These are phyloP conservation scores for Alternaria viburni DNA, from an alignment of 2,329 filamentous ascomycete species.

Conservation along the genomic window DNA sequence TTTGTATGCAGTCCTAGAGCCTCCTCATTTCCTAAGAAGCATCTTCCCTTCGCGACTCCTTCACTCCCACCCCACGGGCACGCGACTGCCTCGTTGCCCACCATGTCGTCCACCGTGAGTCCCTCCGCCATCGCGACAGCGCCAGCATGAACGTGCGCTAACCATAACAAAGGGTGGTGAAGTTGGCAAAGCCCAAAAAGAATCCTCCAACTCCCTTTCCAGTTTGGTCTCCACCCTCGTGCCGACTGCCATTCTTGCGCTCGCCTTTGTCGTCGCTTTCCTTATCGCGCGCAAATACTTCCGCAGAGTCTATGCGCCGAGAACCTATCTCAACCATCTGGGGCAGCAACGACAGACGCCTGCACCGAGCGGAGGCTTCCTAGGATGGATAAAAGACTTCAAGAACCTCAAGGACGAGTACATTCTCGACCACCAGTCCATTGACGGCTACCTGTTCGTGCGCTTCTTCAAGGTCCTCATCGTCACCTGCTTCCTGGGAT, in stretches of 20 bases:
- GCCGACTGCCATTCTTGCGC: conserved; percentile 36
- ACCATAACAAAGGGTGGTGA: conserved; percentile 26
- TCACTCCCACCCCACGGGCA: conserved; percentile 8
- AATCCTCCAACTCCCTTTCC: conserved; percentile 57
- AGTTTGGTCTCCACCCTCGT: conserved; percentile 44
- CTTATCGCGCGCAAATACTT: conserved; percentile 52
- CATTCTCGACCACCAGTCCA: conserved; percentile 56
- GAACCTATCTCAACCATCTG: conserved; percentile 55
- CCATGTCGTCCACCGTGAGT: conserved; percentile 34
- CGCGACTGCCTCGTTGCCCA: conserved; percentile 17
- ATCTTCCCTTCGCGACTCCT: conserved; percentile 10
- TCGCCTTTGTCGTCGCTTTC: conserved; percentile 46
- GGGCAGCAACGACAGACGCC: conserved; percentile 55
- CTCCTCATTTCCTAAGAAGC: conserved; percentile 4
- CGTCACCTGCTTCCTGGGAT: conserved; percentile 51
- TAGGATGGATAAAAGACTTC: conserved; percentile 62
- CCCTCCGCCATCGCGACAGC: background rate
- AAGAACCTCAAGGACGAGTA: conserved; percentile 52
- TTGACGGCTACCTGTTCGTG: conserved; percentile 58
- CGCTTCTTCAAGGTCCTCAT: conserved; percentile 56
- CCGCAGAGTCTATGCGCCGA: conserved; percentile 53
- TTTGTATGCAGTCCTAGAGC: conserved; percentile 19
- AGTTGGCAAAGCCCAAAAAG: conserved; percentile 26
- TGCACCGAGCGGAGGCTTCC: conserved; percentile 50
- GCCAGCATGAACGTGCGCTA: background rate